Conservation (phyloP, 805 yeast genomes). For the Jamesozyma lodderae region DNA sequence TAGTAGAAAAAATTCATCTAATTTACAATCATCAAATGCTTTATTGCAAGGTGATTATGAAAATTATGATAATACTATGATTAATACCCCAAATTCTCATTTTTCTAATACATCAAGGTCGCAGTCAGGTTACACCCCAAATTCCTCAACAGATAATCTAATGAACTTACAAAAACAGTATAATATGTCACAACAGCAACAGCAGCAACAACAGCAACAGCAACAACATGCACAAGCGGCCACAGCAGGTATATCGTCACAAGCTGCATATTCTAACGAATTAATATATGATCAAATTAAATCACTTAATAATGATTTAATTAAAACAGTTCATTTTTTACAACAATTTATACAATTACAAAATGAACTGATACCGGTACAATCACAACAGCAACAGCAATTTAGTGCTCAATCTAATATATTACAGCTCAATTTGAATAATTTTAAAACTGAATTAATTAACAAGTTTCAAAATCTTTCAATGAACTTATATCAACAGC, state of each 20-base stretch:
- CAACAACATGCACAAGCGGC: not conserved
- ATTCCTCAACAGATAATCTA: slow-evolving; percentile 3
- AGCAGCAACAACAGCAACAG: not conserved
- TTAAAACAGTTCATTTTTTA: not conserved
- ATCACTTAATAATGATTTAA: not conserved
- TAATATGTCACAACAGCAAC: not conserved
- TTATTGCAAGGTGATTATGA: not conserved
- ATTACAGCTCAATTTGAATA: slow-evolving; percentile 1
- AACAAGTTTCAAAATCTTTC: not conserved
- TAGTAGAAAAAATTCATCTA: slow-evolving; percentile 9
- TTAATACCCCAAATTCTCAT: not conserved
- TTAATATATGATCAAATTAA: too few relatives aligned
- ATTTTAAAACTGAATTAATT: slow-evolving; percentile 1
- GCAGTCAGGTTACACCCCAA: slow-evolving; percentile 2
- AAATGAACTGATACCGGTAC: not conserved
- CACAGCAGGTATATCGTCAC: not conserved
- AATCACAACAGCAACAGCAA: not conserved
- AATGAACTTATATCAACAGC: not conserved
- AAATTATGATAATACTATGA: too few relatives aligned
- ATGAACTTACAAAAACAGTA: slow-evolving; percentile 1
- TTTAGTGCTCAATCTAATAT: not conserved
- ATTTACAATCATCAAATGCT: not conserved
- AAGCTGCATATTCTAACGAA: too few relatives aligned
- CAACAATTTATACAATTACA: slow-evolving; percentile 2
- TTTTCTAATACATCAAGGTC: not conserved